Conservation (phyloP, 805 yeast genomes). For the Priceomyces haplophilus region DNA sequence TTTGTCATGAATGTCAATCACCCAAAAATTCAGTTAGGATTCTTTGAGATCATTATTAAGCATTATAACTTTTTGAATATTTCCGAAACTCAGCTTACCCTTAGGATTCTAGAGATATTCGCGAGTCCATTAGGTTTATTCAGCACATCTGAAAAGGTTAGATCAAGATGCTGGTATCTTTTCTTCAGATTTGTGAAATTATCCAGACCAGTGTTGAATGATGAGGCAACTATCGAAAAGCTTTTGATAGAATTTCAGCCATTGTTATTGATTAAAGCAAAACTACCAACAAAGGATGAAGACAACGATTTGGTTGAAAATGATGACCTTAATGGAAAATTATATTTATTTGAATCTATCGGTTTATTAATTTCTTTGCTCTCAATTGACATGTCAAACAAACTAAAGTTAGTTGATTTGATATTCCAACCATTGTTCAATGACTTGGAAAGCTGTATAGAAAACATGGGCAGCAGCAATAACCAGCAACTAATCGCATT, state of each 20-base stretch:
- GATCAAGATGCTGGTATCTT: slow-evolving; percentile 85
- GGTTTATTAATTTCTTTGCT: slow-evolving; percentile 67
- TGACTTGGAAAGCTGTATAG: slow-evolving; percentile 64
- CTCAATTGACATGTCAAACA: slow-evolving; percentile 23
- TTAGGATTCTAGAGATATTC: slow-evolving; percentile 70
- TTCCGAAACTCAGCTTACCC: slow-evolving; percentile 47
- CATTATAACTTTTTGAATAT: slow-evolving; percentile 61
- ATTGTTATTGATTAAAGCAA: slow-evolving; percentile 61
- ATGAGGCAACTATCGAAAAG: slow-evolving; percentile 45
- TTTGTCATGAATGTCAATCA: slow-evolving; percentile 54
- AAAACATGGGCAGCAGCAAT: slow-evolving; percentile 14
- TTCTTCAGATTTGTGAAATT: slow-evolving; percentile 78
- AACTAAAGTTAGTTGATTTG: slow-evolving; percentile 53
- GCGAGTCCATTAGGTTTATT: slow-evolving; percentile 80
- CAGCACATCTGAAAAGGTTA: slow-evolving; percentile 67
- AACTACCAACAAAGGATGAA: slow-evolving; percentile 52
- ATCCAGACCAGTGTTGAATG: slow-evolving; percentile 59
- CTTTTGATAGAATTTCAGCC: slow-evolving; percentile 61
- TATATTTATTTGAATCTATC: slow-evolving; percentile 79
- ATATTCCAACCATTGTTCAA: slow-evolving; percentile 74
- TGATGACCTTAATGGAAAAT: slow-evolving; percentile 70
- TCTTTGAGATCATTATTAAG: slow-evolving; percentile 81
- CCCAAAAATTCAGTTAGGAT: slow-evolving; percentile 75
- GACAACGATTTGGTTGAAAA: slow-evolving; percentile 47
- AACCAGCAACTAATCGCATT: slow-evolving; percentile 46